Conservation (phyloP, 208 protist species). For the Trypanosoma rangeli region DNA sequence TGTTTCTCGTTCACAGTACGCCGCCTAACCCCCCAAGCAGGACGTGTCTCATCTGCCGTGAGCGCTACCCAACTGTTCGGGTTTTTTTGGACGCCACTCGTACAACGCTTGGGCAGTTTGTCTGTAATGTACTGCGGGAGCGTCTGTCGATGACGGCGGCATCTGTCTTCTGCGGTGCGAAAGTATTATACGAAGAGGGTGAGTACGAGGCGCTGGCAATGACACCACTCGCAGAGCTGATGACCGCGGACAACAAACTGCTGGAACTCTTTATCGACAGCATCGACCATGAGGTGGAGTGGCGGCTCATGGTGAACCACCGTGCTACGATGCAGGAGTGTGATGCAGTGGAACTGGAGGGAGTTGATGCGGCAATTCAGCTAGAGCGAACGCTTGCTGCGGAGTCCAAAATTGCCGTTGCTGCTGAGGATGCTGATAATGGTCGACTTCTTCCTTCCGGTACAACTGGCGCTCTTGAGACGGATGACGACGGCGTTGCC, state of each 20-base stretch:
- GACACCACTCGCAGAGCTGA: slow-evolving; percentile 26
- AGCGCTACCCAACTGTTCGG: slow-evolving; percentile 43
- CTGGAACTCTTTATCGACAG: slow-evolving; percentile 60
- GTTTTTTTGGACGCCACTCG: slow-evolving; percentile 27
- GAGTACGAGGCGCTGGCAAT: slow-evolving; percentile 64
- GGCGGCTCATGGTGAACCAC: slow-evolving; percentile 54
- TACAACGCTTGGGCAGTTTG: slow-evolving; percentile 50
- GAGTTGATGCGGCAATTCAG: slow-evolving; percentile 31
- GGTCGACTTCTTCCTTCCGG: background rate
- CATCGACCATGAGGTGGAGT: slow-evolving; percentile 63
- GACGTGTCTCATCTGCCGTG: slow-evolving; percentile 62
- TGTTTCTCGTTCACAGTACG: slow-evolving; percentile 66
- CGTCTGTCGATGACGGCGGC: slow-evolving; percentile 38
- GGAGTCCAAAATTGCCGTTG: slow-evolving; percentile 1
- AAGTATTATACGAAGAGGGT: slow-evolving; percentile 76
- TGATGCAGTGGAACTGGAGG: slow-evolving; percentile 25
- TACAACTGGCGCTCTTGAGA: slow-evolving; percentile 3
- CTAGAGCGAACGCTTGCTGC: slow-evolving; percentile 10
- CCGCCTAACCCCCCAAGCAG: slow-evolving; percentile 37
- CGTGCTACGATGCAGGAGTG: background rate
- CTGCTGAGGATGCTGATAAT: background rate
- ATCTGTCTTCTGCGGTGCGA: slow-evolving; percentile 42
- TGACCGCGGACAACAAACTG: slow-evolving; percentile 10
- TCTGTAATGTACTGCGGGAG: slow-evolving; percentile 34
- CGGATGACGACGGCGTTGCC: slow-evolving; percentile 14